Evolutionary conservation across 2,329 filamentous ascomycete species (phyloP).

Genomic region (Xylogone sp.): DNA sequence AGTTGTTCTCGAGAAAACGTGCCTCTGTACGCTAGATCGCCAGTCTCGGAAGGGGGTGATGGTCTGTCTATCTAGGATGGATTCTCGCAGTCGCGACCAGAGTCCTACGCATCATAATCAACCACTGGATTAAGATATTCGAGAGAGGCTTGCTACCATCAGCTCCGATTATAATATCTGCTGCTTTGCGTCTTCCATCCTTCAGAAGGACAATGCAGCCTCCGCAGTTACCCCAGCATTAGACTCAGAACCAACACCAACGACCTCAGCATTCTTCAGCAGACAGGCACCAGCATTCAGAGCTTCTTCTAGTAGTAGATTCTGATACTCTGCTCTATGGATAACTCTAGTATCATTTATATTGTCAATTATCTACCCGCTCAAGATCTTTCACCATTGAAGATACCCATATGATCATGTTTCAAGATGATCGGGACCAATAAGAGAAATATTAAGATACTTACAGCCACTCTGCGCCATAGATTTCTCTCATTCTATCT

Average conservation of each 20-base stretch:
- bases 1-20: slow-evolving; percentile 34
- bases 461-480: too few relatives aligned
- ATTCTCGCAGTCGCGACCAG: background rate
- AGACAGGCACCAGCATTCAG: background rate
- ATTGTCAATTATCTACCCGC: background rate
- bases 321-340: background rate
- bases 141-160: slow-evolving; percentile 3
- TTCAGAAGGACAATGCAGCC: too few relatives aligned
- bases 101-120: too few relatives aligned
- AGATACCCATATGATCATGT: too few relatives aligned
- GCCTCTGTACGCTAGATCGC: slow-evolving; percentile 37
- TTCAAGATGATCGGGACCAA: too few relatives aligned
- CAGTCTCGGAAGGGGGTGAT: slow-evolving; percentile 28
- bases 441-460: too few relatives aligned
- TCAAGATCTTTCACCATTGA: background rate
- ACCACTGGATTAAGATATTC: too few relatives aligned
- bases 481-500: background rate
- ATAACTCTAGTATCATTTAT: background rate
- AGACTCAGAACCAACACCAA: too few relatives aligned
- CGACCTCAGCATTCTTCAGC: background rate
- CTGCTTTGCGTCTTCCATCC: too few relatives aligned
- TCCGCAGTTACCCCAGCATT: too few relatives aligned
- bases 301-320: background rate
- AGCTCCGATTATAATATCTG: background rate
- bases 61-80: background rate